Evolutionary conservation across 129 eudicot species (phyloP), one percentile per base, ranked within the genome.

Genomic region (Daucus carota): DNA sequence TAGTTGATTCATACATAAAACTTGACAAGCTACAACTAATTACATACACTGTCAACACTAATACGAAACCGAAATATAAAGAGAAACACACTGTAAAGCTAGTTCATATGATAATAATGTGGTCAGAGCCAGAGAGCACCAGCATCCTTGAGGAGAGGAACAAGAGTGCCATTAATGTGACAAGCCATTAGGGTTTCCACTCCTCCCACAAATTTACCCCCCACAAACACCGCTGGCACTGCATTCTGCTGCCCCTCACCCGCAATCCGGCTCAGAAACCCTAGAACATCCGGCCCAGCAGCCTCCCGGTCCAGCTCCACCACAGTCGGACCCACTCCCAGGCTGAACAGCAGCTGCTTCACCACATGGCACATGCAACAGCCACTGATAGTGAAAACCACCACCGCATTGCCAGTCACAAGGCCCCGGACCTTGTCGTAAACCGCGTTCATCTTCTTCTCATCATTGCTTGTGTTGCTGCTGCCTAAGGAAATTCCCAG

Each of bases 361-460:
- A 88, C 98, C 8, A 90, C 98, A 77, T 93, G 98, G 68, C 98
- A 90, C 98, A 93, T 93, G 76, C 97, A 93, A 28, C 98, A 93
- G 12, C 96, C 96, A 71, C 84, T 83, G 20, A 80, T 44, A 24
- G 90, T 80, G 79, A 93, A 90, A 28, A 93, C 83, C 81, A 93
- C 98, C 89, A 93, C 98, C 69, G 98, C 92, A 33, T 89, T 93
- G 2, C 83, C 85, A 29, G 80, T 67, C 2, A 88, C 98, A 47
- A 93, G 65, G 2, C 15, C 28, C 41, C 83, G 81, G 65, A 93
- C 85, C 85, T 83, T 84, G 74, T 88, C 95, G 85, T 80, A 84
- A 33, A 86, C 78, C 26, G 75, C 18, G 79, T 83, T 86, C 81
- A 82, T 77, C 28, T 72, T 85, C 45, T 4, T 41, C 74, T 42